phyloP scores from a whole-genome alignment of 192 early-diverging fungal genomes.

The Entrophospora sp. region DNA sequence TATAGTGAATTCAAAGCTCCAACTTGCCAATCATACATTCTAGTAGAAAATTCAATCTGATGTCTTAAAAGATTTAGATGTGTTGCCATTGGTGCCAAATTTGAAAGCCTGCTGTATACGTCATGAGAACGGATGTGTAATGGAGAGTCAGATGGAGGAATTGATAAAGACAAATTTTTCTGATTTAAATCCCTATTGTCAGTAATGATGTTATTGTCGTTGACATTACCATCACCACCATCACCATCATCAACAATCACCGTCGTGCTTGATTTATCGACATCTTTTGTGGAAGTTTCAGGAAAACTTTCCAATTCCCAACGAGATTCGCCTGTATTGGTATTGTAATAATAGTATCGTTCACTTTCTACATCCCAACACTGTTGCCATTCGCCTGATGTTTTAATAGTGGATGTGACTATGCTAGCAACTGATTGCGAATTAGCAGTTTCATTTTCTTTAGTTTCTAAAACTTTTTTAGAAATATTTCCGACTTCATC shows the following conservation, averaged over 20 bases:
- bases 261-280: not conserved
- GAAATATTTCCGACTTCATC: not conserved
- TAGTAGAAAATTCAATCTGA: conserved; percentile 13
- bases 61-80: conserved; percentile 6
- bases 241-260: not conserved
- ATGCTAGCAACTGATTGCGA: too few relatives aligned
- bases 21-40: conserved; percentile 10
- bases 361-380: not conserved
- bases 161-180: not conserved
- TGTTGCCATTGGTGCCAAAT: not conserved
- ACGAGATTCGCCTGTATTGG: not conserved
- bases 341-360: conserved; percentile 4
- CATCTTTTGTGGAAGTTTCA: not conserved
- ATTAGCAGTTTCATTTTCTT: not conserved
- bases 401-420: too few relatives aligned
- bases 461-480: not conserved
- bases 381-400: not conserved
- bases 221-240: not conserved
- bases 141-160: not conserved
- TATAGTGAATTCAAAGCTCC: not conserved
- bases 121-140: not conserved
- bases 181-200: not conserved
- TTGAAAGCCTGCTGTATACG: not conserved
- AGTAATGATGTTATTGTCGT: not conserved
- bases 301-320: not conserved